phyloP scores from a whole-genome alignment of 108 stramenopile genomes.

The Epithemia pelagica region DNA sequence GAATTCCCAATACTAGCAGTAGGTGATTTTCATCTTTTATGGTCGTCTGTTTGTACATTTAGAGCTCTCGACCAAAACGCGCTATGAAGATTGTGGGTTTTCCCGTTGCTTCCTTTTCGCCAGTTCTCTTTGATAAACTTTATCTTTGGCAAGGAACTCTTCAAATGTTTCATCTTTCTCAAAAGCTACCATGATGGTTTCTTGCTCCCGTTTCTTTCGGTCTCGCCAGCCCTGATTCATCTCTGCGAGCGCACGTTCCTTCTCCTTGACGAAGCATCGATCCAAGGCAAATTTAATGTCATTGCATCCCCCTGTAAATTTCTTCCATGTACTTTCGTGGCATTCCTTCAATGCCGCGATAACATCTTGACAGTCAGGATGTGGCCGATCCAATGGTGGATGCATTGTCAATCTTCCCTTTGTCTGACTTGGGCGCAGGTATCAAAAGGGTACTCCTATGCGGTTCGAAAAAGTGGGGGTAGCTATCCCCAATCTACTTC shows the following conservation, averaged over 20 bases:
- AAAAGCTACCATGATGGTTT: constrained; percentile 49
- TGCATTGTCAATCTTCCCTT: too few species aligned
- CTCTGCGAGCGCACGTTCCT: constrained; percentile 54
- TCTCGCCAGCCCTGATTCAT: constrained; percentile 56
- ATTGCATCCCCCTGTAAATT: constrained; percentile 87
- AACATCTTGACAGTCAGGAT: constrained; percentile 77
- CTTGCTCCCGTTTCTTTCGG: constrained; percentile 47
- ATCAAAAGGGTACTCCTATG: too few species aligned
- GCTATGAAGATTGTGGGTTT: not conserved
- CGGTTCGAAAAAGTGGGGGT: too few species aligned
- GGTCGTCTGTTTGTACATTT: too few species aligned
- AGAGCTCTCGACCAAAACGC: too few species aligned
- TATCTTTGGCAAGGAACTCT: constrained; percentile 62
- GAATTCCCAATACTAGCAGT: too few species aligned
- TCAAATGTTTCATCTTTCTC: constrained; percentile 68
- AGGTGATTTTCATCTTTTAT: not conserved
- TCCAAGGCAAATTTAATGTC: constrained; percentile 66
- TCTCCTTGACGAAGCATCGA: constrained; percentile 77
- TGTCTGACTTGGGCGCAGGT: too few species aligned
- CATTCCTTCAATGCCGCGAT: constrained; percentile 72
- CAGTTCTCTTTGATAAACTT: constrained; percentile 33
- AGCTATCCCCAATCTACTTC: too few species aligned
- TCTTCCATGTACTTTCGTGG: constrained; percentile 54
- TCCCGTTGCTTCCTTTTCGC: constrained; percentile 1
- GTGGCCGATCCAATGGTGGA: constrained; percentile 88